Evolutionary conservation across 768 basidiomycete species (phyloP).

Genomic region (Calocera cornea): DNA sequence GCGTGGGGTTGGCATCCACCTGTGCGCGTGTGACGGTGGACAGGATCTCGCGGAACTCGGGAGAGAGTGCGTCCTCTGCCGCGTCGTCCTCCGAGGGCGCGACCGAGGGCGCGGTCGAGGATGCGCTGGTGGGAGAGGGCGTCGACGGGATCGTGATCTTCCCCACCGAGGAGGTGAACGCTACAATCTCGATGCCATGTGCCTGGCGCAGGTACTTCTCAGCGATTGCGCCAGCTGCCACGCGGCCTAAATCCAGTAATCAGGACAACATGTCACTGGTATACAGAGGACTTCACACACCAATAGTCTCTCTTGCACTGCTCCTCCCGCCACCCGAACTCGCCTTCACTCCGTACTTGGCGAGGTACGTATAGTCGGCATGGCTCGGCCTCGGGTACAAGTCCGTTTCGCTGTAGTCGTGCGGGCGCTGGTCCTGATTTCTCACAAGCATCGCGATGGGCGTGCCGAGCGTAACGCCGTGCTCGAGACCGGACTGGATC

Average conservation of each 20-base stretch:
- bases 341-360: constrained; percentile 95
- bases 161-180: constrained; percentile 93
- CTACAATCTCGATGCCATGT: constrained; percentile 87
- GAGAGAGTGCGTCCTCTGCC: constrained; percentile 58
- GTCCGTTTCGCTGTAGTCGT: constrained; percentile 98
- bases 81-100: constrained; percentile 36
- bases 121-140: constrained; percentile 28
- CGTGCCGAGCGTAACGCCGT: constrained; percentile 89
- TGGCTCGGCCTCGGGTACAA: constrained; percentile 94
- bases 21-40: constrained; percentile 67
- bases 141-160: constrained; percentile 68
- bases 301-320: constrained; percentile 93
- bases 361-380: constrained; percentile 94
- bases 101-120: constrained; percentile 32
- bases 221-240: constrained; percentile 95
- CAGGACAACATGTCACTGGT: no score
- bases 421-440: constrained; percentile 96
- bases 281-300: no score
- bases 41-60: constrained; percentile 71
- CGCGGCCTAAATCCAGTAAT: constrained; percentile 57
- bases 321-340: constrained; percentile 92
- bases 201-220: constrained; percentile 84
- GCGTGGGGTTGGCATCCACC: constrained; percentile 73
- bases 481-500: constrained; percentile 86
- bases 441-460: constrained; percentile 93